phyloP scores from a whole-genome alignment of 257 asterid genomes.

The Nicotiana noctiflora region DNA sequence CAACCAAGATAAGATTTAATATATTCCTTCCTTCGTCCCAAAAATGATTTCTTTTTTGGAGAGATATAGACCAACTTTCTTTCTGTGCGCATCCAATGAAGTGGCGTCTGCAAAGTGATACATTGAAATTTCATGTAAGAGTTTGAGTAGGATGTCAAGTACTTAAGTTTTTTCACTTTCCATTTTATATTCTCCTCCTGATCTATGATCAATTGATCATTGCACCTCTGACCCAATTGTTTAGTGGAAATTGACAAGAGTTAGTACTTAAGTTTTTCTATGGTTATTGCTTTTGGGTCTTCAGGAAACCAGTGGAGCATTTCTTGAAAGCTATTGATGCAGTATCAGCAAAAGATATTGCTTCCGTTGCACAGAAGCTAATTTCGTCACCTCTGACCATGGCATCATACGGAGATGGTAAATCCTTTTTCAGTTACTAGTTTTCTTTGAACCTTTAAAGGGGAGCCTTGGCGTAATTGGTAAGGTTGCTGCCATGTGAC shows the following conservation, averaged over 20 bases:
- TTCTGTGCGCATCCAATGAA: not conserved
- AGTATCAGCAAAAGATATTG: conserved; percentile 49
- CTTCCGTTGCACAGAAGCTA: conserved; percentile 40
- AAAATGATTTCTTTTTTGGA: no score
- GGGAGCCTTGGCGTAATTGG: no score
- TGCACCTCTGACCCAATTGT: not conserved
- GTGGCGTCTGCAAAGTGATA: no score
- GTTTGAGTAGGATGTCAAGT: no score
- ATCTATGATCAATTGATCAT: not conserved
- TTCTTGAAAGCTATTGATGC: conserved; percentile 64
- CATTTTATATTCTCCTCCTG: no score
- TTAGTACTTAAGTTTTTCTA: not conserved
- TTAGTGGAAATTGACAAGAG: not conserved
- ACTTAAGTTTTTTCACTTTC: no score
- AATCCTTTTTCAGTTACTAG: conserved; percentile 8
- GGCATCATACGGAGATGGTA: conserved; percentile 98
- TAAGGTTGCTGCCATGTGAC: no score
- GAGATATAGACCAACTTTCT: not conserved
- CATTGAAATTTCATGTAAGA: no score
- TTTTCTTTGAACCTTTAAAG: no score
- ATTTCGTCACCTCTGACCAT: conserved; percentile 72
- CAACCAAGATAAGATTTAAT: not conserved
- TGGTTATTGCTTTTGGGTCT: conserved; percentile 13
- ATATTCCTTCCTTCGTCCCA: not conserved
- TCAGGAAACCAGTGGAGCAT: conserved; percentile 79